Evolutionary conservation across 2,329 filamentous ascomycete genomes (phyloP).

Genomic region (Nectriaceae sp.): DNA sequence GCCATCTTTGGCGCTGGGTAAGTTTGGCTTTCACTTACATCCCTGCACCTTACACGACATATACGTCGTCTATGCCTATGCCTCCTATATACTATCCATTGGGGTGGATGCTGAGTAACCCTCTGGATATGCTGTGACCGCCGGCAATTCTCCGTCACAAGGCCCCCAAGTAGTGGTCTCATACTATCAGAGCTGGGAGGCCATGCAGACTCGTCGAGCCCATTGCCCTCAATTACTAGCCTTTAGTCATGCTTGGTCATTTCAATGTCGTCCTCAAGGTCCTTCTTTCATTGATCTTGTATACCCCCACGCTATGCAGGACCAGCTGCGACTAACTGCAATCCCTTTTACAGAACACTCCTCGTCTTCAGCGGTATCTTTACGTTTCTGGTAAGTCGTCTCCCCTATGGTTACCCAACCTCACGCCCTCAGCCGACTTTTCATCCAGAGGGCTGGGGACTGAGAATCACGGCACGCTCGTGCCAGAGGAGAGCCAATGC

Average conservation of each 20-base stretch:
- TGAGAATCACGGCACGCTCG: slow-evolving; percentile 11
- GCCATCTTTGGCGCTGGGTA: slow-evolving; percentile 71
- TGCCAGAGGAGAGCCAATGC: slow-evolving; percentile 19
- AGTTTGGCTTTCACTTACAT: slow-evolving; percentile 34
- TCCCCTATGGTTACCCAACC: neutral
- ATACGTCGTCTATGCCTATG: neutral
- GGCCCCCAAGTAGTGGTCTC: neutral
- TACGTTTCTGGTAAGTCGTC: slow-evolving; percentile 74
- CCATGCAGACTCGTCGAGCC: neutral
- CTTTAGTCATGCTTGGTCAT: slow-evolving; percentile 38
- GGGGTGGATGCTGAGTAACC: neutral
- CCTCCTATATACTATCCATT: neutral
- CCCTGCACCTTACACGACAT: neutral
- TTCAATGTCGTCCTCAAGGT: neutral
- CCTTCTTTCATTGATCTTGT: slow-evolving; percentile 19
- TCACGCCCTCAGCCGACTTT: neutral
- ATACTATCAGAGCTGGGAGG: neutral
- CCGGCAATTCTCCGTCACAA: neutral
- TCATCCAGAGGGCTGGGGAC: slow-evolving; percentile 14
- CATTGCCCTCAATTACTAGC: slow-evolving; percentile 5
- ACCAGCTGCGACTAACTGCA: slow-evolving; percentile 29
- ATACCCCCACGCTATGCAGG: slow-evolving; percentile 15
- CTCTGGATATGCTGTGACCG: neutral
- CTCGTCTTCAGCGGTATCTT: slow-evolving; percentile 84
- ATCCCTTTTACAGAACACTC: slow-evolving; percentile 58